Percentiles rank a stretch among this genome's conserved stretches.
phyloP scores from a whole-genome alignment of 1,284 basidiomycete species.

The Fomitopsis palustris region DNA sequence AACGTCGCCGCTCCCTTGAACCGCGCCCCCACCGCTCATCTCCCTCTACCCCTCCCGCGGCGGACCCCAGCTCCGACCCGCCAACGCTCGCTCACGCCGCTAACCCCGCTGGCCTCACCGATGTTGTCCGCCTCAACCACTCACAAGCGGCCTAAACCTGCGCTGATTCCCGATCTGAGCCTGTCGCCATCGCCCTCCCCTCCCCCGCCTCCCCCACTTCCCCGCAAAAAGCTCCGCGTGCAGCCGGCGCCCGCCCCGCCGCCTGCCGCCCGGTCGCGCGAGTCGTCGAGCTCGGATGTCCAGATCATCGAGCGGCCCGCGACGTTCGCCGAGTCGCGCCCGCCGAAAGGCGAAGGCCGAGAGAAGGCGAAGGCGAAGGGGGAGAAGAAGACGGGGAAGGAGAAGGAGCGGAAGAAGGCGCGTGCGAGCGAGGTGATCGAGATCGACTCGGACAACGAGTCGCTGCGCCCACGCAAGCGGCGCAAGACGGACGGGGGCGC shows the following conservation, averaged over 20 bases:
- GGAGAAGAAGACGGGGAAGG: neutral
- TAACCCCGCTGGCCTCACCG: neutral
- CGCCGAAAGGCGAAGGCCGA: neutral
- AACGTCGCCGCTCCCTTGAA: neutral
- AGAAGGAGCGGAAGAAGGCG: no score
- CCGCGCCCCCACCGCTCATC: neutral
- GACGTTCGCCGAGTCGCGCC: neutral
- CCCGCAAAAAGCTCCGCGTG: neutral
- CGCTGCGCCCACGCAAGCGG: constrained; percentile 2
- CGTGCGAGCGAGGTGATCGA: neutral
- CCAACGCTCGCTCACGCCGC: neutral
- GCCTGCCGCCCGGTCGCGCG: neutral
- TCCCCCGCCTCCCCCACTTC: neutral
- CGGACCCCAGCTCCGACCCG: neutral
- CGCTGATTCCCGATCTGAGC: neutral
- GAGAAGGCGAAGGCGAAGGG: neutral
- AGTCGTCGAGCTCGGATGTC: constrained; percentile 3
- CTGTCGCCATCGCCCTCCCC: neutral
- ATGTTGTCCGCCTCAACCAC: neutral
- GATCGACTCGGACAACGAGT: neutral
- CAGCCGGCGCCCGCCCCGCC: neutral
- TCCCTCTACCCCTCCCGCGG: neutral
- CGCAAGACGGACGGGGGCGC: constrained; percentile 9
- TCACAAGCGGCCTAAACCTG: neutral
- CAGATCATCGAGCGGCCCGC: constrained; percentile 6